These are phyloP conservation scores for Colletotrichum sp. DNA, from an alignment of 2,329 filamentous ascomycete genomes.

Conservation along the genomic window DNA sequence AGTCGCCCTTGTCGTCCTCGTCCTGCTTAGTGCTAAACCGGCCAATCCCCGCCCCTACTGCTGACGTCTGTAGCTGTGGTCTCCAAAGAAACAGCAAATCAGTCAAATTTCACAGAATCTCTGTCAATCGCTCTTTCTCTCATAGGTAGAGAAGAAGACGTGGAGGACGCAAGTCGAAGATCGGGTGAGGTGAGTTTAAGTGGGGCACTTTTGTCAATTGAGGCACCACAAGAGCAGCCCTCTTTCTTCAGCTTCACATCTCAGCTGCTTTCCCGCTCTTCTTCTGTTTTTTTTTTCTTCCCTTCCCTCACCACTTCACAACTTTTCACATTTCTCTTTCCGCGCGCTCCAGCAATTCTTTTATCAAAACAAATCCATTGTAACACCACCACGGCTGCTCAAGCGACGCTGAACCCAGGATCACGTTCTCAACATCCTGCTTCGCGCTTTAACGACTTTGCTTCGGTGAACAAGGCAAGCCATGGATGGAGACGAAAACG, in stretches of 20 bases:
- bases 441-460: not conserved
- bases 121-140: not conserved
- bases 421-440: not conserved
- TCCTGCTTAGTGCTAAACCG: not conserved
- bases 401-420: not conserved
- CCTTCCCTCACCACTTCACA: not conserved
- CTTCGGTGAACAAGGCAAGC: not conserved
- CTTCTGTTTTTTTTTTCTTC: not conserved
- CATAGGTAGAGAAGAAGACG: not conserved
- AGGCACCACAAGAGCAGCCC: not conserved
- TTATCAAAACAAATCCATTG: not conserved
- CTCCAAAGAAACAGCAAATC: not conserved
- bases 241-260: not conserved
- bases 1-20: not conserved
- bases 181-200: not conserved
- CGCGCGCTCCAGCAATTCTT: not conserved
- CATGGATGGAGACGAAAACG: not conserved
- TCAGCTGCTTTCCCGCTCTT: not conserved
- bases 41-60: not conserved
- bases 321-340: not conserved
- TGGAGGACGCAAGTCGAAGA: not conserved
- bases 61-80: not conserved
- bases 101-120: not conserved
- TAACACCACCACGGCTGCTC: not conserved
- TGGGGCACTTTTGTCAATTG: not conserved